Evolutionary conservation across 2,329 filamentous ascomycete species (phyloP), one percentile per base, ranked within the genome.

Genomic region (Penicillium expansum): DNA sequence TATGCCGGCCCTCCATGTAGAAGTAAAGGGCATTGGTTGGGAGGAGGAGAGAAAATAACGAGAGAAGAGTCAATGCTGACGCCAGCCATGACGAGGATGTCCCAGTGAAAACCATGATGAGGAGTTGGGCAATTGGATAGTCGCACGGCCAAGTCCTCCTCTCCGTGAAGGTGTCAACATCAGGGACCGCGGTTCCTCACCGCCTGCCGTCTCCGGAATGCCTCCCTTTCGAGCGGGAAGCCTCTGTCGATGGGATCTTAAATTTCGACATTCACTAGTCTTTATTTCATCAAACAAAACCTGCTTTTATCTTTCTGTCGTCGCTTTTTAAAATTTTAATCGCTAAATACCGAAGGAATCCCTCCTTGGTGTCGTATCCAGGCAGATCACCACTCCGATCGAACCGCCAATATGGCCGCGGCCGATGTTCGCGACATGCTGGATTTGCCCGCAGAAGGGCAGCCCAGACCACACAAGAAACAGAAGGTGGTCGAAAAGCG

Each of bases 371-470:
- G 29, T 45, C 48, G 30, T 27, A n/a, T 27, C 30, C 2, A 27
- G 39, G n/a, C 8, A 44, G 18, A 45, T 14, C 20, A 45, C 20
- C 13, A 14, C 29, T 33, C 47, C 37, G 18, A 39, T 51, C 52
- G 62, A 58, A 56, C 64, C 56, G 62, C 63, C 68, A 80, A 68
- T 62, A 90, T 90, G 87, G 82, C 87, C 57, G 88, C 87, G 59
- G 88, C 88, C 73, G 91, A 96, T 81, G 85, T 95, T 66, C 91
- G 90, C 78, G 91, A 96, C 74, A 90, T 96, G 71, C 86, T 96
- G 70, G 91, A 92, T 74, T 81, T 96, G 71, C 87, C 88, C 64
- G 78, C 77, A 48, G 79, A 86, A 65, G 87, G 86, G 64, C 74
- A 77, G 57, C 77, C 78, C 58, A 73, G 87, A 61, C 85, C 86